Evolutionary conservation across 2,329 filamentous ascomycete species (phyloP).

Genomic region (Ceratocystis cacaofunesta): DNA sequence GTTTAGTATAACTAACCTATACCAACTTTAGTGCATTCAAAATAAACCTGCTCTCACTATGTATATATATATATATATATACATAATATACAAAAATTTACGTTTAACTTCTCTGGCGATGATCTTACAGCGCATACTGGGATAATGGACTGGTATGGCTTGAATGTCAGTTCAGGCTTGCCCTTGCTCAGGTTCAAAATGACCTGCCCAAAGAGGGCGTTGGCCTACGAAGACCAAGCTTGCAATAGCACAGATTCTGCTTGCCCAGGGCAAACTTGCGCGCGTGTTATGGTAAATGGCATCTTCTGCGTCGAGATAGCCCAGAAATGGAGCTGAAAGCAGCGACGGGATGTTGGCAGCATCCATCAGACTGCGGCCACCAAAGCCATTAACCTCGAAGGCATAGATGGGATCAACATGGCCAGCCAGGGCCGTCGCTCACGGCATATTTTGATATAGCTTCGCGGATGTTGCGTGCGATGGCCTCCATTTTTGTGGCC

Average conservation of each 20-base stretch:
- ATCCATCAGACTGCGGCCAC: slow-evolving; percentile 51
- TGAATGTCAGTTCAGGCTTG: slow-evolving; percentile 49
- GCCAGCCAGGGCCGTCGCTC: slow-evolving; percentile 37
- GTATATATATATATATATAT: not conserved
- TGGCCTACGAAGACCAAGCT: slow-evolving; percentile 64
- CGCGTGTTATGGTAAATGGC: slow-evolving; percentile 59
- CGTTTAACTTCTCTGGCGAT: not conserved
- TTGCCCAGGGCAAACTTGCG: slow-evolving; percentile 60
- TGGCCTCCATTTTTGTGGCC: slow-evolving; percentile 36
- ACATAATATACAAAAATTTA: not conserved
- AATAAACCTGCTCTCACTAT: not conserved
- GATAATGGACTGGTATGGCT: slow-evolving; percentile 31
- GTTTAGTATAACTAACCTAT: not conserved
- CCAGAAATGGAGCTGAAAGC: slow-evolving; percentile 48
- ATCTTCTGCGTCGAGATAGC: slow-evolving; percentile 44
- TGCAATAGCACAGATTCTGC: slow-evolving; percentile 65
- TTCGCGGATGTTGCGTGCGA: slow-evolving; percentile 47
- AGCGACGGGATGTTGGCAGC: slow-evolving; percentile 57
- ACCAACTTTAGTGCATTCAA: not conserved
- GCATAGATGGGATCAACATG: slow-evolving; percentile 46
- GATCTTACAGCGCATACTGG: not conserved
- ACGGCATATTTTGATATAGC: slow-evolving; percentile 60
- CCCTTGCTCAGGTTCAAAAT: no score
- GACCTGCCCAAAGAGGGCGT: slow-evolving; percentile 70
- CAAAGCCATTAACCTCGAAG: slow-evolving; percentile 64